Evolutionary conservation across 805 yeast species (phyloP), one percentile per base, ranked within the genome.

Genomic region (Ogataea philodendri): DNA sequence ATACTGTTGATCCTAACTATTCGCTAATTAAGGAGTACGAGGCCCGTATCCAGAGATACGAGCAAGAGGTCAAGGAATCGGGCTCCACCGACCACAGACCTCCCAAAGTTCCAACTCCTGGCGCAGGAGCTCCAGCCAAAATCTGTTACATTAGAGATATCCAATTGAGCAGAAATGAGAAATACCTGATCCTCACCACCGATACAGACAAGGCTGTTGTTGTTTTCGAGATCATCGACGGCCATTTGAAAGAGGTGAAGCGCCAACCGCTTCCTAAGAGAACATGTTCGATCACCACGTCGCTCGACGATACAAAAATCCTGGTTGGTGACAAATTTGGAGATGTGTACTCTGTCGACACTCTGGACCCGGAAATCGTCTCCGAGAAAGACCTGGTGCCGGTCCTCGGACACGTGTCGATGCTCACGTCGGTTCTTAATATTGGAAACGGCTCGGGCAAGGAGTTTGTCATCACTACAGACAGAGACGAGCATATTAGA

Each of bases 401-500:
- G 3, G 69, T 90, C 5, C 64, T 90, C 35, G 99, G 99, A 6
- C 99, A 93, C 61, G 97, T 93, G 5, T 89, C 97, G 3, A 87
- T 93, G 96, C 72, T 93, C 42, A 84, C 95, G n/a, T 87, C 80
- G 44, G 72, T 89, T 2, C 53, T 69, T 18, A 64, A 78, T 17
- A 66, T 70, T 9, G 49, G 51, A 3, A 56, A 61, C 27, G 60
- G 66, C 19, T 31, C 46, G 13, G 72, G 69, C 7, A 72, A 73
- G 41, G 67, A 69, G 44, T 82, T 62, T 41, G 57, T 89, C 10
- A 69, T 90, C 37, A 79, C 95, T 2, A 78, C 89, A 23, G 99
- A 93, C 64, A 74, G 98, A 62, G 99, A 93, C 61, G 99, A 93
- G 61, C 99, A 94, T 60, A 83, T 93, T 44, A 74, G 94, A 57